Evolutionary conservation across 139 green algal species (phyloP).

Genomic region (Chlorella sorokiniana): DNA sequence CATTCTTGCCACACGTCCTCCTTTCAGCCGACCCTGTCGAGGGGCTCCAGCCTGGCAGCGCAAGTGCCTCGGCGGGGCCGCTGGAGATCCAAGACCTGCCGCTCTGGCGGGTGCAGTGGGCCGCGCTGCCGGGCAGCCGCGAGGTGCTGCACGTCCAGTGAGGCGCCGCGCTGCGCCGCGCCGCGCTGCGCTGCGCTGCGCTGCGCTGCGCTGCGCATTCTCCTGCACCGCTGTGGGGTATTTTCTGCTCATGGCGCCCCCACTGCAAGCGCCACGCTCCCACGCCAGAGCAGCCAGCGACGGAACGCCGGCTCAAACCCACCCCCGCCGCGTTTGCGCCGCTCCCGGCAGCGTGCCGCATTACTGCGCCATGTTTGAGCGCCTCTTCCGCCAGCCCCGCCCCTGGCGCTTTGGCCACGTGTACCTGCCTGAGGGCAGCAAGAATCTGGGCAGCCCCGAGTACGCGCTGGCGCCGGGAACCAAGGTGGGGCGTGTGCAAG

Average conservation of each 20-base stretch:
- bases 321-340: no score
- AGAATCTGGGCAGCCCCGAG: constrained; percentile 40
- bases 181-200: no score
- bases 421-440: constrained; percentile 45
- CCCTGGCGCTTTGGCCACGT: constrained; percentile 59
- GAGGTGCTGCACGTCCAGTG: constrained; percentile 41
- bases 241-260: no score
- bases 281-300: no score
- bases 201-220: no score
- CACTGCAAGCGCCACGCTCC: no score
- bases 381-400: constrained; percentile 31
- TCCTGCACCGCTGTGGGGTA: no score
- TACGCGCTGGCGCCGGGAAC: constrained; percentile 26
- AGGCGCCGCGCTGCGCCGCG: no score
- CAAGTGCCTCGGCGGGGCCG: not conserved
- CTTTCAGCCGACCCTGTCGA: not conserved
- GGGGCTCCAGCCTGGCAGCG: not conserved
- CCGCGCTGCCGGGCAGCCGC: constrained; percentile 35
- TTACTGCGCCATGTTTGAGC: constrained; percentile 53
- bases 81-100: constrained; percentile 35
- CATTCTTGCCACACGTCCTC: no score
- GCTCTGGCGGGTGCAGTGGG: constrained; percentile 57
- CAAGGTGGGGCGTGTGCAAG: constrained; percentile 4
- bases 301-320: no score
- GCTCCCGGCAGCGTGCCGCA: no score